These are phyloP conservation scores for Glebionis coronaria DNA, from an alignment of 129 eudicot species.

Conservation along the genomic window DNA sequence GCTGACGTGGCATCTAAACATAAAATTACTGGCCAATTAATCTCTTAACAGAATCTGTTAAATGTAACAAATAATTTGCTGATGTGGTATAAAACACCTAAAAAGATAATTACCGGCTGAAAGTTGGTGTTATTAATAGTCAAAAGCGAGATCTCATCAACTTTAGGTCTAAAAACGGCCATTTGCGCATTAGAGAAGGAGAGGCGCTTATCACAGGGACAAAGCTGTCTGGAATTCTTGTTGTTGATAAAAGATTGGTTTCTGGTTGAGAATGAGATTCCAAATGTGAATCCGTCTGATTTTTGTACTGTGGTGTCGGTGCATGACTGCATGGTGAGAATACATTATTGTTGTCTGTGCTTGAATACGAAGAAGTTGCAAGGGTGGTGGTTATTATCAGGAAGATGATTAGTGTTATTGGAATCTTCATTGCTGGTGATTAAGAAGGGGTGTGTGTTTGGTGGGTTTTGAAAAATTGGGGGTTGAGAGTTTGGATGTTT, in stretches of 20 bases:
- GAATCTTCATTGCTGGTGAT: constrained; percentile 48
- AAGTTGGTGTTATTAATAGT: constrained; percentile 67
- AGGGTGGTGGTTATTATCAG: constrained; percentile 16
- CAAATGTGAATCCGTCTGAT: constrained; percentile 88
- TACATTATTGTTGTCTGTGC: constrained; percentile 59
- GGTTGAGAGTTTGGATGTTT: neutral
- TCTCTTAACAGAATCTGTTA: no score
- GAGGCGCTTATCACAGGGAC: constrained; percentile 77
- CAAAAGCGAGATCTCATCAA: constrained; percentile 95
- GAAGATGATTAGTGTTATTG: constrained; percentile 20
- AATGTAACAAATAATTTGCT: no score
- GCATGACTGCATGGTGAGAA: constrained; percentile 90
- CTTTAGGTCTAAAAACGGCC: constrained; percentile 89
- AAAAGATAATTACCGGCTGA: constrained; percentile 49
- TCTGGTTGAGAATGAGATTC: constrained; percentile 55
- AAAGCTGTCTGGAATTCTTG: constrained; percentile 57
- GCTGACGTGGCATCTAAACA: no score
- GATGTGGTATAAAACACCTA: no score
- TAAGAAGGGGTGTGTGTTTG: constrained; percentile 6
- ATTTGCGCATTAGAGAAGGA: constrained; percentile 54
- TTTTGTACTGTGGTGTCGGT: constrained; percentile 58
- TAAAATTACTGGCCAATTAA: no score
- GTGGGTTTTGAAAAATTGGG: constrained; percentile 25
- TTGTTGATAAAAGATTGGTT: constrained; percentile 51
- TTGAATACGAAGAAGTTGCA: constrained; percentile 22